Conservation (phyloP, 2,329 filamentous ascomycete genomes). For the Verticillium tricorpus region DNA sequence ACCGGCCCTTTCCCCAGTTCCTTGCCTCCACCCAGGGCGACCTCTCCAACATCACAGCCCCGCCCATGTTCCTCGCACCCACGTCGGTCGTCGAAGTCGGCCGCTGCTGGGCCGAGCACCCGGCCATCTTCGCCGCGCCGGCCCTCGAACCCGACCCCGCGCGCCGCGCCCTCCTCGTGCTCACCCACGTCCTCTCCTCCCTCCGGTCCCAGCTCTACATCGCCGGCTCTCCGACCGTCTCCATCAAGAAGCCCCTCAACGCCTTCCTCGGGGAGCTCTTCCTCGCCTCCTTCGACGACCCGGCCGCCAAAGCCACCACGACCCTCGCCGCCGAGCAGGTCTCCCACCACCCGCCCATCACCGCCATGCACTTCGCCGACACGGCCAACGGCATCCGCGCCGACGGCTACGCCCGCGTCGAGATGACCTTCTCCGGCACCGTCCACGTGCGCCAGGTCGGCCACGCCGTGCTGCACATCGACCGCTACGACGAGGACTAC, state of each 20-base stretch:
- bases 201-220: conserved; percentile 44
- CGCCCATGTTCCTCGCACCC: conserved; percentile 42
- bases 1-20: conserved; percentile 3
- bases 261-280: conserved; percentile 49
- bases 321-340: conserved; percentile 42
- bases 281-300: conserved; percentile 33
- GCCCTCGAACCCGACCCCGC: conserved; percentile 37
- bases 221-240: conserved; percentile 37
- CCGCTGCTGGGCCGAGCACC: conserved; percentile 45
- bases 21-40: conserved; percentile 36
- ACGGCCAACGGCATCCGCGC: conserved; percentile 37
- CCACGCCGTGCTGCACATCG: conserved; percentile 44
- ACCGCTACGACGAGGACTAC: conserved; percentile 43
- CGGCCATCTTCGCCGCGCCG: conserved; percentile 41
- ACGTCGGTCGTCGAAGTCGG: conserved; percentile 48
- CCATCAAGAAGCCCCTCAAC: conserved; percentile 50
- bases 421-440: conserved; percentile 45
- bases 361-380: conserved; percentile 44
- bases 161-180: conserved; percentile 38
- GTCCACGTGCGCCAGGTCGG: conserved; percentile 47
- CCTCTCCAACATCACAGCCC: conserved; percentile 46
- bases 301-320: conserved; percentile 19
- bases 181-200: conserved; percentile 42
- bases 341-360: conserved; percentile 49
- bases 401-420: conserved; percentile 46